A percentile compares a stretch with the other conserved stretches of the same genome.
phyloP scores from a whole-genome alignment of 495 filamentous ascomycete genomes.

The Neurospora sp. region DNA sequence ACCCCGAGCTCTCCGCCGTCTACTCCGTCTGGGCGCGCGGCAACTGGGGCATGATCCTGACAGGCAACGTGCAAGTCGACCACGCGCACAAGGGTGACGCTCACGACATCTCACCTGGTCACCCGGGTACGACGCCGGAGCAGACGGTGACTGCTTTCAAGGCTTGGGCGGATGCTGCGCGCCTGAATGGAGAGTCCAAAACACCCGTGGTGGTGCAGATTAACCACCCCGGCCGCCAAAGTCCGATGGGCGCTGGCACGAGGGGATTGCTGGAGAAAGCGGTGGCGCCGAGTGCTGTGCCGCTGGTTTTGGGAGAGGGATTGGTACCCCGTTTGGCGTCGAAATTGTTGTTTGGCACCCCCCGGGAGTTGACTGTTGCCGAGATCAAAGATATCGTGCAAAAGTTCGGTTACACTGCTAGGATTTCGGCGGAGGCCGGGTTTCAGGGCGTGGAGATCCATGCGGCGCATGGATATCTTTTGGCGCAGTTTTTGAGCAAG shows the following conservation, averaged over 20 bases:
- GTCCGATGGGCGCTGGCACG: slow-evolving; percentile 32
- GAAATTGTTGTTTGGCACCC: slow-evolving; percentile 47
- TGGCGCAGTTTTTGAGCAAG: slow-evolving; percentile 61
- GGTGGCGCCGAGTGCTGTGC: slow-evolving; percentile 40
- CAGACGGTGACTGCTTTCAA: slow-evolving; percentile 30
- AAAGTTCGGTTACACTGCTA: slow-evolving; percentile 48
- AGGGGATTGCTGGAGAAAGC: slow-evolving; percentile 30
- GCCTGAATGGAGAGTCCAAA: slow-evolving; percentile 25
- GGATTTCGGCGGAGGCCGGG: slow-evolving; percentile 53
- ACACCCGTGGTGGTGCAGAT: slow-evolving; percentile 46
- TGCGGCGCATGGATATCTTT: slow-evolving; percentile 61
- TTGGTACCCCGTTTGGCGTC: slow-evolving; percentile 40
- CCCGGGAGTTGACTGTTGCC: slow-evolving; percentile 40
- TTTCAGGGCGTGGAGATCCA: slow-evolving; percentile 72
- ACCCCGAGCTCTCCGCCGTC: slow-evolving; percentile 30
- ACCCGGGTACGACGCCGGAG: slow-evolving; percentile 13
- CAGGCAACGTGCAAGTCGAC: slow-evolving; percentile 48
- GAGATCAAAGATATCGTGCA: slow-evolving; percentile 46
- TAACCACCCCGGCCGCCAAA: slow-evolving; percentile 50
- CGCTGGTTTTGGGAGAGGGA: slow-evolving; percentile 26
- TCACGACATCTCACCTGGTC: slow-evolving; percentile 26
- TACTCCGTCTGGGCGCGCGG: slow-evolving; percentile 50
- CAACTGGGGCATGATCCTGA: slow-evolving; percentile 35
- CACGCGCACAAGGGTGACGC: slow-evolving; percentile 37
- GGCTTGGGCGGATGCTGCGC: slow-evolving; percentile 31